Percentiles rank a stretch among this genome's conserved stretches.
phyloP scores from a whole-genome alignment of 805 yeast genomes.

The Diddensiella santjacobensis region DNA sequence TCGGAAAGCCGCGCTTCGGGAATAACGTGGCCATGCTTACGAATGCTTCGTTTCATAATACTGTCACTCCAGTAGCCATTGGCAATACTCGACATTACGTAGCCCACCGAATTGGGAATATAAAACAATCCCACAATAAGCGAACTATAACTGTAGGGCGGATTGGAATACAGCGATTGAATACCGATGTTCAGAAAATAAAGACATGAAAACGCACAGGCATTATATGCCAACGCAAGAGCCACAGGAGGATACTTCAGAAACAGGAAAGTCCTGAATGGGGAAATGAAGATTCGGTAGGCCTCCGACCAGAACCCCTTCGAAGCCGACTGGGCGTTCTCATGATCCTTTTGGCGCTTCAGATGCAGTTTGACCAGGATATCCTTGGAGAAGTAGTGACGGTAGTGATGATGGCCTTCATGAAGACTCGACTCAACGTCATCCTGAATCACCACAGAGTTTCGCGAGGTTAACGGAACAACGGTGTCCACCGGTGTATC shows the following conservation, averaged over 20 bases:
- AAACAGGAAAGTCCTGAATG: constrained; percentile 58
- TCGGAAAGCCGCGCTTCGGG: constrained; percentile 80
- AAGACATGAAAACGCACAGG: constrained; percentile 65
- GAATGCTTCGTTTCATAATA: constrained; percentile 49
- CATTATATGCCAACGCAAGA: constrained; percentile 60
- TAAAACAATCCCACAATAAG: constrained; percentile 70
- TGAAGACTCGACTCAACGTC: not conserved
- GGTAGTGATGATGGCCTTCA: not conserved
- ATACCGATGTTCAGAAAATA: constrained; percentile 75
- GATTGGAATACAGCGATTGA: constrained; percentile 53
- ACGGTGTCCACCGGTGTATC: not conserved
- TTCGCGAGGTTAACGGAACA: not conserved
- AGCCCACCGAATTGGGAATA: constrained; percentile 79
- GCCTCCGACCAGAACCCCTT: constrained; percentile 1
- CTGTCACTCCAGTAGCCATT: constrained; percentile 81
- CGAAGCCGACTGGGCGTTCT: not conserved
- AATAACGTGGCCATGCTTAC: constrained; percentile 57
- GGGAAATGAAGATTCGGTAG: constrained; percentile 41
- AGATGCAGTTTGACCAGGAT: constrained; percentile 9
- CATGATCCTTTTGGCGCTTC: not conserved
- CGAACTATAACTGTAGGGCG: constrained; percentile 67
- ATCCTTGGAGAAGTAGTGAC: constrained; percentile 1
- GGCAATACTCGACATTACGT: constrained; percentile 66
- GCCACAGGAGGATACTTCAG: constrained; percentile 71
- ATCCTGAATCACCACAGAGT: not conserved